Percentiles rank a stretch among this genome's conserved stretches.
Evolutionary conservation across 2,329 filamentous ascomycete species (phyloP).

Genomic region (Mycosphaerelloides madeirae): DNA sequence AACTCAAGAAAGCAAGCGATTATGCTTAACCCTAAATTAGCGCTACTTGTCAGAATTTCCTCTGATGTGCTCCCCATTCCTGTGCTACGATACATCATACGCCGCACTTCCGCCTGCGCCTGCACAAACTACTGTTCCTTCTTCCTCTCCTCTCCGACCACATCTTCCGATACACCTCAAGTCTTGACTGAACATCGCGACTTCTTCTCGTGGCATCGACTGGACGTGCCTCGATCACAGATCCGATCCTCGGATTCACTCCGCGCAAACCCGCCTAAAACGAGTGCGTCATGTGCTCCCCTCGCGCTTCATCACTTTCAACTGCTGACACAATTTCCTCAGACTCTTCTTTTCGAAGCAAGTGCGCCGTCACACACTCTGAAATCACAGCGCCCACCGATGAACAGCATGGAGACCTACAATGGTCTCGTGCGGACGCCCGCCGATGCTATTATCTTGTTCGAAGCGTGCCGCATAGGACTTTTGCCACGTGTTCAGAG

Average conservation of each 20-base stretch:
- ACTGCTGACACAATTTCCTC: background rate
- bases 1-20: too few species aligned
- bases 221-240: background rate
- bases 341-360: background rate
- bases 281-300: background rate
- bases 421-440: conserved; percentile 93
- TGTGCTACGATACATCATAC: too few species aligned
- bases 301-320: background rate
- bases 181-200: conserved; percentile 2
- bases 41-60: too few species aligned
- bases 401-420: conserved; percentile 79
- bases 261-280: background rate
- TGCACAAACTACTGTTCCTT: too few species aligned
- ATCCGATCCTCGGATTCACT: background rate
- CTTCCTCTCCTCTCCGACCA: background rate
- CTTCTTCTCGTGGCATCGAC: too few species aligned
- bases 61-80: too few species aligned
- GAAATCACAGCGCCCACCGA: background rate
- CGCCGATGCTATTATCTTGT: conserved; percentile 94
- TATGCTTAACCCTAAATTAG: too few species aligned
- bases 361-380: background rate
- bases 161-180: background rate
- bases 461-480: conserved; percentile 89
- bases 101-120: too few species aligned
- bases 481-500: conserved; percentile 87